These are phyloP conservation scores for Phytophthora syringae DNA, from an alignment of 352 stramenopile genomes.

Conservation along the genomic window DNA sequence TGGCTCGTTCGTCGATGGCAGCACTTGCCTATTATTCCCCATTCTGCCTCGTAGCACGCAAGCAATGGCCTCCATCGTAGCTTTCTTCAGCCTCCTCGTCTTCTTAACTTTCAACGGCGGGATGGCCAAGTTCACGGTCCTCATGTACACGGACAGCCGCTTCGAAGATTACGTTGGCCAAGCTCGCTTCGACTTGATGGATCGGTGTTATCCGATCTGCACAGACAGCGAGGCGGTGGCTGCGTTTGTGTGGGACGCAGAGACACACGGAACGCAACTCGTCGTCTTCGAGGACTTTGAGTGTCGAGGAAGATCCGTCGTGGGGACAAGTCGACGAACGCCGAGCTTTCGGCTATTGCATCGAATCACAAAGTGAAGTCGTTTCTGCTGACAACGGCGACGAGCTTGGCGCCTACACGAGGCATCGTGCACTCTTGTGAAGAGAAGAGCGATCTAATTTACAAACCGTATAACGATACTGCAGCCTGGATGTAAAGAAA, in stretches of 20 bases:
- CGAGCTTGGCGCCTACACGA: background rate
- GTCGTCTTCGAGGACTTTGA: conserved; percentile 25
- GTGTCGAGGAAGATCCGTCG: conserved; percentile 19
- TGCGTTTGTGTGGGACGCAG: conserved; percentile 23
- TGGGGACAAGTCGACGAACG: conserved; percentile 1
- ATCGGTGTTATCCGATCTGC: conserved; percentile 30
- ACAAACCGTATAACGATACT: conserved; percentile 24
- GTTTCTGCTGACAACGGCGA: conserved; percentile 29
- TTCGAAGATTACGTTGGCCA: conserved; percentile 31
- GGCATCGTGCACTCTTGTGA: conserved; percentile 24
- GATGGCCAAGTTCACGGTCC: conserved; percentile 15
- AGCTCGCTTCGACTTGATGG: conserved; percentile 23
- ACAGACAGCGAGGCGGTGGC: conserved; percentile 7
- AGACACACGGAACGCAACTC: conserved; percentile 22
- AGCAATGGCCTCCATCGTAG: conserved; percentile 9
- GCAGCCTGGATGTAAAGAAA: conserved; percentile 3
- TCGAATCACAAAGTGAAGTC: conserved; percentile 23
- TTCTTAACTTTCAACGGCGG: background rate
- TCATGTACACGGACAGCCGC: conserved; percentile 34
- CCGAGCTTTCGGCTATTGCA: conserved; percentile 16
- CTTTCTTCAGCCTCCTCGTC: background rate
- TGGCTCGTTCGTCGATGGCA: background rate
- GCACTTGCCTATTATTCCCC: conserved; percentile 10
- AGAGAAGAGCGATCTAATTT: conserved; percentile 28
- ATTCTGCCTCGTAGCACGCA: conserved; percentile 13